Evolutionary conservation across 768 basidiomycete species (phyloP), one percentile per base, ranked within the genome.

Genomic region (Candolleomyces eurysporus): DNA sequence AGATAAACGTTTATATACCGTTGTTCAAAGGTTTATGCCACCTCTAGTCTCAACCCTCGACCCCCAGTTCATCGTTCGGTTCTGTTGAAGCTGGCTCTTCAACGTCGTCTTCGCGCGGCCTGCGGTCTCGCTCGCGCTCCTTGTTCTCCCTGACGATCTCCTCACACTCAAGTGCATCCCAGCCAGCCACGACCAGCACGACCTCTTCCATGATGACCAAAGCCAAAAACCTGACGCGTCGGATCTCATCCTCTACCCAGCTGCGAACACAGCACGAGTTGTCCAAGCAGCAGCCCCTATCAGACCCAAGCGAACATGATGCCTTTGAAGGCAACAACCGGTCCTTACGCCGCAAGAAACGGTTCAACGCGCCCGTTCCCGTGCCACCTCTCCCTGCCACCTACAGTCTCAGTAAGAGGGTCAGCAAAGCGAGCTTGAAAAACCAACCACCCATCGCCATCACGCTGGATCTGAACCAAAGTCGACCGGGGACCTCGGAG

Each of bases 71-170:
- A 46, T 46, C 45, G 4, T 21, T 46, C 16, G 45, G 19, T 46
- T 21, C 31, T 30, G 1, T 19, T 43, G 54, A 56, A 56, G 54
- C 54, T 56, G 54, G 54, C 22, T 56, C 54, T 56, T 56, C 54
- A 43, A 40, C 39, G 22, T 43, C 54, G 8, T 19, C 39, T 8
- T 36, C 54, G 21, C 54, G 19, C n/a, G 40, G 40, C 40, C 40
- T 56, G 7, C 54, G 36, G n/a, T 56, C 40, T 30, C 54, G 54
- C 36, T 42, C 54, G 19, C 54, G 54, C 5, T 56, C 54, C 54
- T 43, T 56, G 40, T 56, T 56, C 40, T 39, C 54, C 19, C 19
- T 56, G 54, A 42, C 54, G 39, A 31, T 42, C 39, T 56, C 52
- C 36, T 39, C 52, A 4, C 52, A 32, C 52, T 26, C 52, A 31